Evolutionary conservation across 1,284 basidiomycete genomes (phyloP).

Genomic region (Puccinia triticina): DNA sequence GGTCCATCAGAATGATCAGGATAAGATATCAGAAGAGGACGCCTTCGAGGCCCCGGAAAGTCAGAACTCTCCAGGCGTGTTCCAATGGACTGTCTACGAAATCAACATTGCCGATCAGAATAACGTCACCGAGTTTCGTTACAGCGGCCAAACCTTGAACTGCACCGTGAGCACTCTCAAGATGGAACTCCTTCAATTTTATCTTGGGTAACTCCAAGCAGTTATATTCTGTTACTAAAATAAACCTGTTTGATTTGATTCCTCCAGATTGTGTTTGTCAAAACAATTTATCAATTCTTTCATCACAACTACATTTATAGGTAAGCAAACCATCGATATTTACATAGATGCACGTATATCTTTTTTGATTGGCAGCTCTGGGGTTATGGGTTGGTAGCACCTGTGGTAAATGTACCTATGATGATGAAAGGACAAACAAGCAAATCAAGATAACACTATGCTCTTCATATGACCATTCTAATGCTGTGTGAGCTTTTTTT

Average conservation of each 20-base stretch:
- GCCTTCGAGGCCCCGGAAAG: neutral
- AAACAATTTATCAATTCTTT: slow-evolving; percentile 16
- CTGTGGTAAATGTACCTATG: slow-evolving; percentile 11
- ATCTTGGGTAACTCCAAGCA: too few relatives aligned
- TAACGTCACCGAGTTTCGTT: slow-evolving; percentile 14
- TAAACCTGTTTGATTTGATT: neutral
- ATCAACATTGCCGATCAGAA: neutral
- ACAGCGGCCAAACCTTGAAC: neutral
- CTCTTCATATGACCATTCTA: slow-evolving; percentile 23
- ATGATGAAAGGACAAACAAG: neutral
- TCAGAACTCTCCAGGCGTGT: neutral
- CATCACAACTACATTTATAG: slow-evolving; percentile 22
- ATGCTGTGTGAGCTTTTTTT: slow-evolving; percentile 10
- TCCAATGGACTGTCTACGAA: slow-evolving; percentile 36
- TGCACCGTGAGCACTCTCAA: slow-evolving; percentile 28
- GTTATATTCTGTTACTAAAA: neutral
- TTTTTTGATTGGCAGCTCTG: too few relatives aligned
- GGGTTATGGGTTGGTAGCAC: slow-evolving; percentile 2
- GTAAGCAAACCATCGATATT: neutral
- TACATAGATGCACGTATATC: too few relatives aligned
- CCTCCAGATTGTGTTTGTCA: slow-evolving; percentile 1
- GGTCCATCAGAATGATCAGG: slow-evolving; percentile 14
- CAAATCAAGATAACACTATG: slow-evolving; percentile 9
- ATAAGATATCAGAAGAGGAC: neutral
- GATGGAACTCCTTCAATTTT: neutral